These are phyloP conservation scores for Acacia pycnantha DNA, from an alignment of 331 rosid genomes.

Conservation along the genomic window DNA sequence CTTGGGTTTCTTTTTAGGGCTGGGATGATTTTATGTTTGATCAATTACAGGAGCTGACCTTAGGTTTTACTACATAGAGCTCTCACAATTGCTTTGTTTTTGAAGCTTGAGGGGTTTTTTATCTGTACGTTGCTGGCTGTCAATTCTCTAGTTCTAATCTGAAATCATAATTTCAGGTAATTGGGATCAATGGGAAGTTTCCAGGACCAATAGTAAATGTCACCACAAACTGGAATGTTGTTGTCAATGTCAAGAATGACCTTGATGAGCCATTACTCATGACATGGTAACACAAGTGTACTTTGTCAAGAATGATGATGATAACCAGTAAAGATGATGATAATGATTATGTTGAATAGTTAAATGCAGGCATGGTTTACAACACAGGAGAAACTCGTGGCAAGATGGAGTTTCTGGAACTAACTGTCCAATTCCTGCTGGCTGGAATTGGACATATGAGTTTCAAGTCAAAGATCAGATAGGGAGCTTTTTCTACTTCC, in stretches of 20 bases:
- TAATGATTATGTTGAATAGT: slow-evolving; percentile 43
- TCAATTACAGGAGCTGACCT: neutral
- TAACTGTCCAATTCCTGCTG: slow-evolving; percentile 92
- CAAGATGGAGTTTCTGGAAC: slow-evolving; percentile 95
- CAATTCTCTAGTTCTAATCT: neutral
- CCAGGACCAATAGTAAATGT: slow-evolving; percentile 81
- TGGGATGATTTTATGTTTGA: neutral
- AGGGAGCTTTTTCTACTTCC: slow-evolving; percentile 93
- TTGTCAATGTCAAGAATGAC: slow-evolving; percentile 74
- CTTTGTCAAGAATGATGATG: slow-evolving; percentile 14
- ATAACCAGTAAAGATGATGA: slow-evolving; percentile 19
- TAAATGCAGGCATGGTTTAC: slow-evolving; percentile 78
- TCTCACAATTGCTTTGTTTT: neutral
- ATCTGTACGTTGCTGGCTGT: neutral
- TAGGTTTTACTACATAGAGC: neutral
- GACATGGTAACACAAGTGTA: slow-evolving; percentile 61
- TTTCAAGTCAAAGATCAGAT: slow-evolving; percentile 97
- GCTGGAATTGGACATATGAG: slow-evolving; percentile 96
- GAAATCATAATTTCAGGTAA: slow-evolving; percentile 54
- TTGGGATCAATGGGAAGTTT: slow-evolving; percentile 73
- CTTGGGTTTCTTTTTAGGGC: neutral
- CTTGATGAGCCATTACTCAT: slow-evolving; percentile 90
- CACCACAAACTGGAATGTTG: slow-evolving; percentile 93
- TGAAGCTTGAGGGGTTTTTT: neutral
- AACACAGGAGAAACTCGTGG: slow-evolving; percentile 85